Evolutionary conservation across 148 eudicot species (phyloP).

Genomic region (Rheum nobile): DNA sequence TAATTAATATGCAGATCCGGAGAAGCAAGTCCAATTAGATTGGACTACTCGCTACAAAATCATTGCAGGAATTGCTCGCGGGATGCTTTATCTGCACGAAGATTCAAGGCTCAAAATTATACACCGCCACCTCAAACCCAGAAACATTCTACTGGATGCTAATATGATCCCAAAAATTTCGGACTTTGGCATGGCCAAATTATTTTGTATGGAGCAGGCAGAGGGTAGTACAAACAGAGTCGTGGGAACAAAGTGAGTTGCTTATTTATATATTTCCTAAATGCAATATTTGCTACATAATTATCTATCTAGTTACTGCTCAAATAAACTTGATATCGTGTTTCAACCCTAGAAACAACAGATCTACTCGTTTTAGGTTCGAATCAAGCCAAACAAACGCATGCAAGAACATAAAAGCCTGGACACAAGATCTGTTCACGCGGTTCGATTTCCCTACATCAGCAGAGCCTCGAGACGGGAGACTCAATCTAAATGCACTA

Average conservation of each 20-base stretch:
- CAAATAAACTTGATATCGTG: too few relatives aligned
- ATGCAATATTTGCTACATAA: too few relatives aligned
- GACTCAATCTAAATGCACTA: too few relatives aligned
- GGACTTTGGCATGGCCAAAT: conserved; percentile 28
- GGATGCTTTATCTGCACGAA: conserved; percentile 41
- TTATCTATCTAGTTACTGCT: too few relatives aligned
- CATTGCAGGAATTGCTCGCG: conserved; percentile 33
- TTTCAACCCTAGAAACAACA: too few relatives aligned
- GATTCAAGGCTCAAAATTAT: conserved; percentile 39
- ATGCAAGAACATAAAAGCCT: too few relatives aligned
- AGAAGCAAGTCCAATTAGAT: conserved; percentile 13
- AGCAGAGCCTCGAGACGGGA: too few relatives aligned
- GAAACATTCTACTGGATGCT: conserved; percentile 27
- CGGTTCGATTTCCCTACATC: too few relatives aligned
- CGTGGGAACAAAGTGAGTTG: conserved; percentile 42
- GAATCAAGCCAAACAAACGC: too few relatives aligned
- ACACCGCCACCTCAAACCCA: conserved; percentile 37
- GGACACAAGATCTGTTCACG: too few relatives aligned
- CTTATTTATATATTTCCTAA: too few relatives aligned
- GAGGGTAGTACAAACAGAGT: conserved; percentile 22
- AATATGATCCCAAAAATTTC: conserved; percentile 27
- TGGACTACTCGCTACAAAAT: conserved; percentile 32
- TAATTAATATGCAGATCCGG: conserved; percentile 15
- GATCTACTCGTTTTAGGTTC: too few relatives aligned
- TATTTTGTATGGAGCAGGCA: conserved; percentile 25